Evolutionary conservation across 371 early-diverging fungal genomes (phyloP).

Genomic region (Mortierella sp.): DNA sequence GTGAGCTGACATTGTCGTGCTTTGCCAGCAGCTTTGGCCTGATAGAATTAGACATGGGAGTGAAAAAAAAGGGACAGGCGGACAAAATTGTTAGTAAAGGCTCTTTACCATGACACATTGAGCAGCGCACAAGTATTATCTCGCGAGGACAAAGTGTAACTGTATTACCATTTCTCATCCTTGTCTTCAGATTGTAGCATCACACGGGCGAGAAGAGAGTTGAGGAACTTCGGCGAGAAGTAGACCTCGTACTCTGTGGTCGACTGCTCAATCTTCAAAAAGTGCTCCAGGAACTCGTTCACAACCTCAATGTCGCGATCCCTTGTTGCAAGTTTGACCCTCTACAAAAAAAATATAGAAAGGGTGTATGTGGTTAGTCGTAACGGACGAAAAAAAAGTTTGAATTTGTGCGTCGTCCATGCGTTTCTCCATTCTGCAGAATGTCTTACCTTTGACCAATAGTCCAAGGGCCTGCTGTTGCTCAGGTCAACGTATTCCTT

Average conservation of each 20-base stretch:
- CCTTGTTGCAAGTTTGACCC: slow-evolving; percentile 19
- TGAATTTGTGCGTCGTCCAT: background rate
- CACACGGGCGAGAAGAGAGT: slow-evolving; percentile 15
- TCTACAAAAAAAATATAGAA: slow-evolving; percentile 14
- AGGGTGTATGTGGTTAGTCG: background rate
- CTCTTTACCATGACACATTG: too few species aligned
- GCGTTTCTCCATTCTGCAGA: background rate
- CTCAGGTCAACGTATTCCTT: slow-evolving; percentile 12
- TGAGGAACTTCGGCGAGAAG: slow-evolving; percentile 24
- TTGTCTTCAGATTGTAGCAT: slow-evolving; percentile 43
- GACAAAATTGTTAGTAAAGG: background rate
- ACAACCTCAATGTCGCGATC: slow-evolving; percentile 24
- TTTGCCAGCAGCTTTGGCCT: slow-evolving; percentile 29
- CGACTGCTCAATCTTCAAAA: slow-evolving; percentile 23
- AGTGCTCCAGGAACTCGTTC: slow-evolving; percentile 27
- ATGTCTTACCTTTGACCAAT: slow-evolving; percentile 32
- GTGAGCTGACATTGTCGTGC: background rate
- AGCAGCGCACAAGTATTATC: too few species aligned
- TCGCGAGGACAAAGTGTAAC: too few species aligned
- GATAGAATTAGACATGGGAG: background rate
- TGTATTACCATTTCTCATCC: slow-evolving; percentile 44
- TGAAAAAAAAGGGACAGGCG: background rate
- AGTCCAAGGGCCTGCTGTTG: background rate
- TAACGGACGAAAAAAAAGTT: background rate
- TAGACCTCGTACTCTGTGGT: slow-evolving; percentile 17